Percentiles rank a stretch among this genome's conserved stretches.
phyloP scores from a whole-genome alignment of 108 stramenopile species.

The Cyclotella kingstonii region DNA sequence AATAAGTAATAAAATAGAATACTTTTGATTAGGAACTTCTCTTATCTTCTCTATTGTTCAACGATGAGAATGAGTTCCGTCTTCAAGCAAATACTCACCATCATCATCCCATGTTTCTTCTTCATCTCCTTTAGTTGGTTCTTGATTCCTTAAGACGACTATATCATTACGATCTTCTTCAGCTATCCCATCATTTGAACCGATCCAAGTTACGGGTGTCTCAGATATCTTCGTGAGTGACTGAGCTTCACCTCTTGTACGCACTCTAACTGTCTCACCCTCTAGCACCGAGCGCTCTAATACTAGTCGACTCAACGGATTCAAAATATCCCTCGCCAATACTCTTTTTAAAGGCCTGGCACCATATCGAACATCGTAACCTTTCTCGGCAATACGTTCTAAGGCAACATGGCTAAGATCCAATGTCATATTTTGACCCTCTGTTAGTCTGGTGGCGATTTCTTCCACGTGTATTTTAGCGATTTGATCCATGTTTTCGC shows the following conservation, averaged over 20 bases:
- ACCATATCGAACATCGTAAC: slow-evolving; percentile 91
- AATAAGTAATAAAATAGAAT: background rate
- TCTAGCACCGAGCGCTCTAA: slow-evolving; percentile 64
- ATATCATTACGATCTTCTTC: slow-evolving; percentile 64
- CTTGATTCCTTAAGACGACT: slow-evolving; percentile 62
- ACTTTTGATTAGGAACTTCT: background rate
- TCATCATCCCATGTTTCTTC: slow-evolving; percentile 48
- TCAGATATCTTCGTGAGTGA: slow-evolving; percentile 31
- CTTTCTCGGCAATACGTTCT: slow-evolving; percentile 61
- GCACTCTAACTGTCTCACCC: slow-evolving; percentile 64
- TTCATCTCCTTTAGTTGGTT: background rate
- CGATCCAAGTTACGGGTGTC: slow-evolving; percentile 51
- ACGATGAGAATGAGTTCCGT: slow-evolving; percentile 49
- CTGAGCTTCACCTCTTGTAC: slow-evolving; percentile 67
- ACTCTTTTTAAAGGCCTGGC: slow-evolving; percentile 92
- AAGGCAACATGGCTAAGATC: slow-evolving; percentile 58
- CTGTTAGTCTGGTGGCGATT: slow-evolving; percentile 57
- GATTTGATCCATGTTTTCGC: slow-evolving; percentile 71
- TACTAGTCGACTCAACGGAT: slow-evolving; percentile 72
- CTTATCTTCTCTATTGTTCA: slow-evolving; percentile 10
- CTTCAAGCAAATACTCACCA: slow-evolving; percentile 49
- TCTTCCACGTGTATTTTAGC: slow-evolving; percentile 59
- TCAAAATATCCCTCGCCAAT: slow-evolving; percentile 86
- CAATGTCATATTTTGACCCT: slow-evolving; percentile 62
- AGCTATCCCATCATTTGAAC: slow-evolving; percentile 30